Percentiles rank a stretch among this genome's conserved stretches.
These are phyloP conservation scores for Plasmodium knowlesi DNA, from an alignment of 169 alveolate genomes.

Conservation along the genomic window DNA sequence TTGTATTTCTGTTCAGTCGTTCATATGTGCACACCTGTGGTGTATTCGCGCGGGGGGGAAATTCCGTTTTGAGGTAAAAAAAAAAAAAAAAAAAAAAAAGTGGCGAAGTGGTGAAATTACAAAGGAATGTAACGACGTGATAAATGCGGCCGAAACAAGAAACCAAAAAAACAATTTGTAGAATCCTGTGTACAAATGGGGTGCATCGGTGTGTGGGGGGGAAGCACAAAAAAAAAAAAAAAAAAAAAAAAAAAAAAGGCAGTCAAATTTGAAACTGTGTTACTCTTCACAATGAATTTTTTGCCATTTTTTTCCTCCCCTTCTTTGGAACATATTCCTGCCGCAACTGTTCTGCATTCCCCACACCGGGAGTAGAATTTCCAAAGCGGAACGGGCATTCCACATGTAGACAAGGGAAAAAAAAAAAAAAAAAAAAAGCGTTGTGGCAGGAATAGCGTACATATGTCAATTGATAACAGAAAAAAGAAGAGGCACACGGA, in stretches of 20 bases:
- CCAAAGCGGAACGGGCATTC: background rate
- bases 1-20: background rate
- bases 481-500: background rate
- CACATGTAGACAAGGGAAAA: background rate
- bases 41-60: conserved; percentile 3
- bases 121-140: background rate
- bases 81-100: background rate
- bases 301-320: background rate
- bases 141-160: background rate
- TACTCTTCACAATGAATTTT: background rate
- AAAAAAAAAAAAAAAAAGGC: background rate
- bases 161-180: background rate
- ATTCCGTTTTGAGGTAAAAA: conserved; percentile 5
- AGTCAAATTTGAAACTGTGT: background rate
- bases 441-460: background rate
- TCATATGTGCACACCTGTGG: background rate
- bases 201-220: background rate
- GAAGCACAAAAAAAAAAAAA: background rate
- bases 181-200: background rate
- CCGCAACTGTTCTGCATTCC: background rate
- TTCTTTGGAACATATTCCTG: background rate
- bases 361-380: background rate
- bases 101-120: background rate
- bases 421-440: background rate
- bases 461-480: background rate